Conservation (phyloP, 2,329 filamentous ascomycete species). For the Aspergillus sp. region DNA sequence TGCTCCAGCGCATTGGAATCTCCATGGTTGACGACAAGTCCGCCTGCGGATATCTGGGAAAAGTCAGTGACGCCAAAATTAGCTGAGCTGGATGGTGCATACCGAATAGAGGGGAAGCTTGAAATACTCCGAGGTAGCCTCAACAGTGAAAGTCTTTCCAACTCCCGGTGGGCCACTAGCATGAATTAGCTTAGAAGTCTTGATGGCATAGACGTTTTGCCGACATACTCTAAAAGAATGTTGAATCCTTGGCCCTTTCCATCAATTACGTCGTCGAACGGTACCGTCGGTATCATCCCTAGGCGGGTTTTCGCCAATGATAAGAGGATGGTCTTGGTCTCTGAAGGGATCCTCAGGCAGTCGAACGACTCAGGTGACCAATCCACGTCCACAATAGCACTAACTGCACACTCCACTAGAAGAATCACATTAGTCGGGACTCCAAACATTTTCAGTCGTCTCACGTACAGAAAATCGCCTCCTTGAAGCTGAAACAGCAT, state of each 20-base stretch:
- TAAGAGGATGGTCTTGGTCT: slow-evolving; percentile 21
- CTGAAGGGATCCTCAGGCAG: slow-evolving; percentile 20
- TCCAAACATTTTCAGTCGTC: background rate
- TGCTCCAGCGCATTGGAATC: background rate
- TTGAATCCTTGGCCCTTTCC: slow-evolving; percentile 31
- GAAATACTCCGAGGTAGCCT: background rate
- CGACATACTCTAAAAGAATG: background rate
- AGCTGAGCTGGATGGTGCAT: background rate
- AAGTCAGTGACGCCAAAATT: background rate
- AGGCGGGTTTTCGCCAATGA: slow-evolving; percentile 18
- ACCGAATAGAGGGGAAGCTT: background rate
- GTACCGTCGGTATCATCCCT: slow-evolving; percentile 17
- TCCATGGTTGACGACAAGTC: background rate
- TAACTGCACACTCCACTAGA: slow-evolving; percentile 17
- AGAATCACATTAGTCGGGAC: background rate
- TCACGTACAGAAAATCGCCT: background rate
- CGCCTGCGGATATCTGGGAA: background rate
- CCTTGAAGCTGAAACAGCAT: background rate
- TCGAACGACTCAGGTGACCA: slow-evolving; percentile 22
- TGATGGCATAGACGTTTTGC: background rate
- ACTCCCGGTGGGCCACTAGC: slow-evolving; percentile 1
- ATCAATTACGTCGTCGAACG: slow-evolving; percentile 31
- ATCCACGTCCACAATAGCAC: slow-evolving; percentile 19
- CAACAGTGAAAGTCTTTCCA: background rate
- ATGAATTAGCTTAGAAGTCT: background rate